phyloP scores from a whole-genome alignment of 352 stramenopile genomes.

The Aphanomyces stellatus region DNA sequence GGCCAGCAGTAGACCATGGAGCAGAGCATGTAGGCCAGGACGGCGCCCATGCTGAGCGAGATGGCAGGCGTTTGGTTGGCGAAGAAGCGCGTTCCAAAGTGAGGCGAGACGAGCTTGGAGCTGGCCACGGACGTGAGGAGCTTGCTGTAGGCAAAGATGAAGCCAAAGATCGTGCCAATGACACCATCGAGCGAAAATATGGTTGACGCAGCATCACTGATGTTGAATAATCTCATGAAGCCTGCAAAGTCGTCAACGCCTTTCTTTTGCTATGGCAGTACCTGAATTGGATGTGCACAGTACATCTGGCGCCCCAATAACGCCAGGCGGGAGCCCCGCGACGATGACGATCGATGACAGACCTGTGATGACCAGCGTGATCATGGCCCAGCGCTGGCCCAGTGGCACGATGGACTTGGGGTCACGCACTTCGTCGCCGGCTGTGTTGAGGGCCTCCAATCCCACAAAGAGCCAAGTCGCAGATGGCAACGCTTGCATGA shows the following conservation, averaged over 20 bases:
- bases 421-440: conserved; percentile 17
- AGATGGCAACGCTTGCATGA: neutral
- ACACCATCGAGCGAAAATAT: conserved; percentile 34
- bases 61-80: neutral
- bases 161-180: conserved; percentile 36
- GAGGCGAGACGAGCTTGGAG: conserved; percentile 28
- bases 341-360: conserved; percentile 30
- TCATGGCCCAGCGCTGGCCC: conserved; percentile 19
- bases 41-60: neutral
- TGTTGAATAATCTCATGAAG: conserved; percentile 28
- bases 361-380: conserved; percentile 30
- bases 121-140: conserved; percentile 35
- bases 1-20: conserved; percentile 20
- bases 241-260: too few species aligned
- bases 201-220: conserved; percentile 16
- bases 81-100: conserved; percentile 1
- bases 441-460: neutral
- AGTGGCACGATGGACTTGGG: conserved; percentile 21
- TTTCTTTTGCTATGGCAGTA: too few species aligned
- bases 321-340: conserved; percentile 22
- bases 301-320: neutral
- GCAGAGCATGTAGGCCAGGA: conserved; percentile 11
- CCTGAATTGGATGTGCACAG: conserved; percentile 4
- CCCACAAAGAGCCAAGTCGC: neutral
- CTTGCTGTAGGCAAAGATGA: conserved; percentile 50